phyloP scores from a whole-genome alignment of 1,284 basidiomycete genomes.

The Schizopora paradoxa region DNA sequence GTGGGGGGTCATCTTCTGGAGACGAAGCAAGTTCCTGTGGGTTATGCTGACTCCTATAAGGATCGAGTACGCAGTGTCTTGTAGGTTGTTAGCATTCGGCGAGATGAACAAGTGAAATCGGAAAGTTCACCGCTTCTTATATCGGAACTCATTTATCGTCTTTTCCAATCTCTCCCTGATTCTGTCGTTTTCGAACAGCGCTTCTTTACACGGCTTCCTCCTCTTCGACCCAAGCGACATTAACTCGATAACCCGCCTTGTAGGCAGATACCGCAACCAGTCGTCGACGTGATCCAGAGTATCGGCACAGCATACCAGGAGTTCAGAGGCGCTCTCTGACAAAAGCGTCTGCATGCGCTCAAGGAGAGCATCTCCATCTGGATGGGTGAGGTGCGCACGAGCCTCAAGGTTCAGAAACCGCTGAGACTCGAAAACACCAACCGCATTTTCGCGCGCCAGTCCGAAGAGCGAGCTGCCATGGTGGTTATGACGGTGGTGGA shows the following conservation, averaged over 20 bases:
- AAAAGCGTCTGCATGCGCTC: slow-evolving; percentile 27
- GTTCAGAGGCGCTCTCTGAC: not conserved
- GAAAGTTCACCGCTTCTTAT: slow-evolving; percentile 3
- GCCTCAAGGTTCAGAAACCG: slow-evolving; percentile 38
- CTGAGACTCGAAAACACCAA: slow-evolving; percentile 38
- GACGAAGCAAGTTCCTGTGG: not conserved
- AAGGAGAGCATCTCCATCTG: slow-evolving; percentile 29
- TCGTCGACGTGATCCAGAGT: not conserved
- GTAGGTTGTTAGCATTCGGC: not conserved
- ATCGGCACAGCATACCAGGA: not conserved
- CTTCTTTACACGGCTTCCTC: not conserved
- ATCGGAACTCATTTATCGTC: slow-evolving; percentile 7
- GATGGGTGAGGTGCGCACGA: slow-evolving; percentile 15
- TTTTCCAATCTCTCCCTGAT: slow-evolving; percentile 1
- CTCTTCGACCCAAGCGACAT: not conserved
- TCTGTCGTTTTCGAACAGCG: slow-evolving; percentile 3
- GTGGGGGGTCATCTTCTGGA: not conserved
- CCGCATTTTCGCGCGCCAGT: slow-evolving; percentile 28
- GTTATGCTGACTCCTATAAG: not conserved
- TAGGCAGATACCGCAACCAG: not conserved
- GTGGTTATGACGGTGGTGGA: slow-evolving; percentile 1
- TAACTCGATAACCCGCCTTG: not conserved
- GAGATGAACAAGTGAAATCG: not conserved
- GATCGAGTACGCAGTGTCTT: not conserved
- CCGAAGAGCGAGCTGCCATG: slow-evolving; percentile 1